A percentile compares a stretch with the other conserved stretches of the same genome.
phyloP scores from a whole-genome alignment of 257 asterid species.

The Rubia yunnanensis region DNA sequence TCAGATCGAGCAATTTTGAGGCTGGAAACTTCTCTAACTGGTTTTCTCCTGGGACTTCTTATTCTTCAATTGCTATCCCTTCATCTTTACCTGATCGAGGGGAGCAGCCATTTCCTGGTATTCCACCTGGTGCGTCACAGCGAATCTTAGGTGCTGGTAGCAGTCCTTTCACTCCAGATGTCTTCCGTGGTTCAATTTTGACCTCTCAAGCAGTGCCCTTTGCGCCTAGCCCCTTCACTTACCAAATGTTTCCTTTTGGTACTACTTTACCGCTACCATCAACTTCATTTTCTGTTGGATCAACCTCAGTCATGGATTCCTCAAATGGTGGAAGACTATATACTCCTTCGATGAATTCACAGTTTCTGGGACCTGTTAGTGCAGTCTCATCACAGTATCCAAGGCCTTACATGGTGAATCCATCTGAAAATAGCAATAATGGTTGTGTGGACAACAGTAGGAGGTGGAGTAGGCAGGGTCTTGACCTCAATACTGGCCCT shows the following conservation, averaged over 20 bases:
- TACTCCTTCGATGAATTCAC: slow-evolving; percentile 46
- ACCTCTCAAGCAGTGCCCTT: slow-evolving; percentile 61
- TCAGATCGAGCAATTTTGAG: slow-evolving; percentile 33
- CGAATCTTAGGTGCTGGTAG: slow-evolving; percentile 53
- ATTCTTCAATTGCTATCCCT: slow-evolving; percentile 42
- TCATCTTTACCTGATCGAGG: slow-evolving; percentile 56
- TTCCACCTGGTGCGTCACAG: slow-evolving; percentile 52
- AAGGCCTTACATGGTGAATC: slow-evolving; percentile 52
- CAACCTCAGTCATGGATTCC: slow-evolving; percentile 27
- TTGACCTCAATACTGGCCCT: slow-evolving; percentile 87
- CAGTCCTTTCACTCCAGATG: slow-evolving; percentile 40
- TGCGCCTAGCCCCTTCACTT: slow-evolving; percentile 17
- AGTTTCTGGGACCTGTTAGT: slow-evolving; percentile 49
- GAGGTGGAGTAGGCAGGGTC: slow-evolving; percentile 62
- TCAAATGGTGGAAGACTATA: slow-evolving; percentile 50
- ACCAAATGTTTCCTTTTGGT: slow-evolving; percentile 47
- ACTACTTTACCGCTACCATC: slow-evolving; percentile 53
- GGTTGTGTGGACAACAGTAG: slow-evolving; percentile 44
- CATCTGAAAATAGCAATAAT: slow-evolving; percentile 38
- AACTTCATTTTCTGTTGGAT: slow-evolving; percentile 39
- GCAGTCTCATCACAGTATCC: slow-evolving; percentile 55
- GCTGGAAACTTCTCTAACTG: slow-evolving; percentile 57
- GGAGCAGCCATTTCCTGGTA: slow-evolving; percentile 54
- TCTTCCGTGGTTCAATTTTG: slow-evolving; percentile 69
- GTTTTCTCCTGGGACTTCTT: slow-evolving; percentile 58